These are phyloP conservation scores for Elaeis oleifera DNA, from an alignment of 202 grass and related monocot genomes.

Conservation along the genomic window DNA sequence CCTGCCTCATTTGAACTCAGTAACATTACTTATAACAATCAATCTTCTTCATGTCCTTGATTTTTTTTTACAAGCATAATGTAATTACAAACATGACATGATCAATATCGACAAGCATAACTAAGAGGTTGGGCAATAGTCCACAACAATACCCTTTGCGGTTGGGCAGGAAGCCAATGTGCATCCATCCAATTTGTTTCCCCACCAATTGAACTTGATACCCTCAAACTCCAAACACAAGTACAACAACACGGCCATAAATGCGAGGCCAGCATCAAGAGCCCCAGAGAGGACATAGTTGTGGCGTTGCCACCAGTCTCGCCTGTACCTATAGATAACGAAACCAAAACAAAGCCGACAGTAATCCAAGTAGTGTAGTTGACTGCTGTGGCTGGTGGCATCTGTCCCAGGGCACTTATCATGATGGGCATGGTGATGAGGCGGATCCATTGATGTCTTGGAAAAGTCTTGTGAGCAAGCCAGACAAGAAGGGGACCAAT, in stretches of 20 bases:
- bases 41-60: too few species aligned
- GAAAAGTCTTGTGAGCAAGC: background rate
- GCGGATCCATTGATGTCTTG: background rate
- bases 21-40: too few species aligned
- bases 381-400: too few species aligned
- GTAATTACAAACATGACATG: too few species aligned
- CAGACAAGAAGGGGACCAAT: slow-evolving; percentile 3
- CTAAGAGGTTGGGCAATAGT: slow-evolving; percentile 2
- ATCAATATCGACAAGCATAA: too few species aligned
- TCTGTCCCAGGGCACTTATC: background rate
- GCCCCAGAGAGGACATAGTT: slow-evolving; percentile 9
- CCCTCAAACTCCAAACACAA: background rate
- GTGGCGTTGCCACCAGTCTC: slow-evolving; percentile 9
- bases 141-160: background rate
- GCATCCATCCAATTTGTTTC: background rate
- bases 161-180: slow-evolving; percentile 15
- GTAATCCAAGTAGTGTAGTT: too few species aligned
- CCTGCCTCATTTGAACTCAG: too few species aligned
- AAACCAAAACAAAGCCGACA: too few species aligned
- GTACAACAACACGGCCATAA: slow-evolving; percentile 7
- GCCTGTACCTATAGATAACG: background rate
- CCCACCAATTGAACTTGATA: slow-evolving; percentile 7
- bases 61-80: too few species aligned
- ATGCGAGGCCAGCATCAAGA: slow-evolving; percentile 7
- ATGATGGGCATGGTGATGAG: slow-evolving; percentile 20